Conservation (phyloP, 257 asterid species). For the Voacanga thouarsii region DNA sequence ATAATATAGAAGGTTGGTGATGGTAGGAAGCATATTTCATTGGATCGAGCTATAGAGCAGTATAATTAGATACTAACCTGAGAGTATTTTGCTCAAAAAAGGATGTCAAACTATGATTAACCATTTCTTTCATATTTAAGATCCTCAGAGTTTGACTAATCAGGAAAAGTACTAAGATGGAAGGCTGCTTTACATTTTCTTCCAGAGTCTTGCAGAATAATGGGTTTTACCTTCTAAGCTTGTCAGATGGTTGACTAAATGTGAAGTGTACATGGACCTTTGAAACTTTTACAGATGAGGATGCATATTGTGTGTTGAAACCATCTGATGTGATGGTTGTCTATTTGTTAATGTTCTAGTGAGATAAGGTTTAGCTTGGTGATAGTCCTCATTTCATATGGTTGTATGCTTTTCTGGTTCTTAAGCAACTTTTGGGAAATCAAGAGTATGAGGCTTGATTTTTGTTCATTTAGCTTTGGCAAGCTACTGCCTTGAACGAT, state of each 20-base stretch:
- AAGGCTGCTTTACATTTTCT: not conserved
- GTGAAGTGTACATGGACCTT: not conserved
- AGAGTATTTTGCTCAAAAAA: not conserved
- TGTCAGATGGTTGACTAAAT: not conserved
- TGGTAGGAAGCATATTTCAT: not conserved
- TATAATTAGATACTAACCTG: not conserved
- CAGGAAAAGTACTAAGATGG: not conserved
- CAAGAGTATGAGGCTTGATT: not conserved
- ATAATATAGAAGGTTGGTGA: not conserved
- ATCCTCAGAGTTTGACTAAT: not conserved
- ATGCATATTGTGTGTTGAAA: not conserved
- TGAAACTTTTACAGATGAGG: not conserved
- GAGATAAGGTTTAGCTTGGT: not conserved
- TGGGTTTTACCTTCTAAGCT: not conserved
- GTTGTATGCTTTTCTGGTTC: not conserved
- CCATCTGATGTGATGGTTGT: not conserved
- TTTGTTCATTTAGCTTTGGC: not conserved
- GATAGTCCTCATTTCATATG: not conserved
- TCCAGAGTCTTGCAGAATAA: not conserved
- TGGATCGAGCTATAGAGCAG: not conserved
- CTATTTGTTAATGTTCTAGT: not conserved
- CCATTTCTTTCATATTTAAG: not conserved
- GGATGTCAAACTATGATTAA: not conserved
- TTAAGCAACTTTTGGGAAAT: not conserved
- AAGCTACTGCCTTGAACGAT: too few species aligned